Base-by-base conservation (phyloP, 805 yeast genomes). In the Wickerhamomyces queroliae region DNA sequence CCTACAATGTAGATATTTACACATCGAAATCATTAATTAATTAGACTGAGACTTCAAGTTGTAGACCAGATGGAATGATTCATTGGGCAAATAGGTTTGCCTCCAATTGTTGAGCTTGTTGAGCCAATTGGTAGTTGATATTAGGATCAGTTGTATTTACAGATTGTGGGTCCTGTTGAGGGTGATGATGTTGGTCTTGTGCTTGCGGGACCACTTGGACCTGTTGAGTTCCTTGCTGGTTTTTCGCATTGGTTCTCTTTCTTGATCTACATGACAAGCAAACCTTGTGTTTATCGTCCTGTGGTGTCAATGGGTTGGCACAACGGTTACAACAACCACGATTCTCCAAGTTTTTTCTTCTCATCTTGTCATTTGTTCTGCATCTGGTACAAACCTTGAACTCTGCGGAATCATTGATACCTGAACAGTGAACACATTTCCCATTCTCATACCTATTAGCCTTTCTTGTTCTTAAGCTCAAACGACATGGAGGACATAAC, bases 301-400 rank as follows among this genome's bases (percentile, higher is more conserved):
- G 64, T 1, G 65, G 63, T n/a, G 55, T 59, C 43, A 79, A 56
- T 0, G 67, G 61, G 41, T 64, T 63, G 5, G 82, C 79, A 58
- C 86, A 80, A 38, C 86, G 66, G 51, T 77, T 78, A 52, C 86
- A 80, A 38, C 72, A 69, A 12, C 84, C 83, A 49, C 66, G 58
- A 42, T 68, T 69, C 50, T 78, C 85, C 43, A 80, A 58, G 37
- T 70, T 70, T 24, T 73, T 64, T 42, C 86, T 58, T 45, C 86
- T 64, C 35, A 72, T 59, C 51, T 73, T 76, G 52, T 79, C 86
- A 47, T 76, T 78, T 35, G 67, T 74, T 42, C 86, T 64, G 55
- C 87, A 80, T 45, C 84, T 62, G 43, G 69, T 63, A 52, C 87
- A 80, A n/a, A 80, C 86, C 52, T 79, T 80, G 58, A 63, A 80